These are phyloP conservation scores for Cadophora gregata DNA, from an alignment of 2,329 filamentous ascomycete species.

Conservation along the genomic window DNA sequence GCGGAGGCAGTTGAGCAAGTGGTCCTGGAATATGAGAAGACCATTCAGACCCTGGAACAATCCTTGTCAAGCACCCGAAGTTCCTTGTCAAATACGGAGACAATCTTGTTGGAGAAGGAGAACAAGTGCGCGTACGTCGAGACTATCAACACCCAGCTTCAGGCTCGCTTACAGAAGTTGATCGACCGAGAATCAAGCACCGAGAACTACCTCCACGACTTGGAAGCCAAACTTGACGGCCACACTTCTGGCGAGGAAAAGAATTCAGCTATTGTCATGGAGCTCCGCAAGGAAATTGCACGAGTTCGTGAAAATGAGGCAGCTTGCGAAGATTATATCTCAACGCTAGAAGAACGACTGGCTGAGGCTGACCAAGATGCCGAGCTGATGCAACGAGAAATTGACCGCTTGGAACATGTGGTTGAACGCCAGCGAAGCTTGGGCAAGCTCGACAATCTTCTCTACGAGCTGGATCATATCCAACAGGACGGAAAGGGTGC, in stretches of 20 bases:
- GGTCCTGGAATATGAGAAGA: constrained; percentile 97
- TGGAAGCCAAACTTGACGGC: constrained; percentile 89
- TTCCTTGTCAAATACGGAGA: constrained; percentile 84
- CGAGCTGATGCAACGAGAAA: constrained; percentile 95
- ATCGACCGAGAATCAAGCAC: constrained; percentile 91
- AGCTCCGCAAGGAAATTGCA: constrained; percentile 89
- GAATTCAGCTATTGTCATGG: constrained; percentile 81
- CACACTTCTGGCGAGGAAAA: constrained; percentile 93
- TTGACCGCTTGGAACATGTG: constrained; percentile 92
- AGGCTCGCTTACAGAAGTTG: constrained; percentile 88
- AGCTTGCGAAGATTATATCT: constrained; percentile 94
- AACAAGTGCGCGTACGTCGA: constrained; percentile 93
- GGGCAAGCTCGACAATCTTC: constrained; percentile 89
- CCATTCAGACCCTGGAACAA: constrained; percentile 90
- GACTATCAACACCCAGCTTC: constrained; percentile 88
- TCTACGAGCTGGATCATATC: constrained; percentile 86
- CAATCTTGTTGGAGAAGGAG: constrained; percentile 87
- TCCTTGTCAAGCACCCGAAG: constrained; percentile 88
- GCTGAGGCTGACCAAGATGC: constrained; percentile 96
- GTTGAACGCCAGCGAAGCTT: constrained; percentile 94
- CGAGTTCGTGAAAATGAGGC: constrained; percentile 89
- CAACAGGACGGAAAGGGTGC: constrained; percentile 61
- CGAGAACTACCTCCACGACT: constrained; percentile 89
- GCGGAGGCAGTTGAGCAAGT: constrained; percentile 95
- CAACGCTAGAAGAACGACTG: constrained; percentile 90